A percentile compares a stretch with the other conserved stretches of the same genome.
Conservation (phyloP, 176 grass and related monocot genomes). For the Pontederia paniculata region DNA sequence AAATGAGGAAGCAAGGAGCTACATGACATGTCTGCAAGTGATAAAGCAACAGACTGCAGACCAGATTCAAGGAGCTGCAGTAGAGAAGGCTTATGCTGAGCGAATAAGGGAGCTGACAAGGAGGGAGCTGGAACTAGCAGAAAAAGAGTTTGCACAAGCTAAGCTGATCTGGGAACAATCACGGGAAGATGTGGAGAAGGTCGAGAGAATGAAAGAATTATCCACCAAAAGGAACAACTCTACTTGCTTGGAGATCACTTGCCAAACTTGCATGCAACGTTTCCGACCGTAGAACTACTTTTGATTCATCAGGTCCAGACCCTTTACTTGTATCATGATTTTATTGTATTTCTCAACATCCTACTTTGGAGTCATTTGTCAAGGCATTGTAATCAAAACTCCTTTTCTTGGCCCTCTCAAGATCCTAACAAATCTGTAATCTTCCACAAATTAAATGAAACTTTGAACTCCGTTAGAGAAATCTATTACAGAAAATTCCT, state of each 20-base stretch:
- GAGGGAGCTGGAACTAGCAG: conserved; percentile 68
- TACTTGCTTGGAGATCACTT: conserved; percentile 84
- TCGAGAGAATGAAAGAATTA: conserved; percentile 93
- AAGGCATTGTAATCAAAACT: too few species aligned
- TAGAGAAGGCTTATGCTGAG: conserved; percentile 74
- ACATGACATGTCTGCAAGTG: conserved; percentile 25
- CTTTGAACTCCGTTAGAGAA: too few species aligned
- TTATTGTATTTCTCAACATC: too few species aligned
- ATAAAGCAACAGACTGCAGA: conserved; percentile 85
- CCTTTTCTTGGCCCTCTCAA: too few species aligned
- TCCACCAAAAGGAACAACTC: conserved; percentile 42
- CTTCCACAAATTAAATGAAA: too few species aligned
- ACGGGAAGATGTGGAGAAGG: conserved; percentile 72
- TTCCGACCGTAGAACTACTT: conserved; percentile 49
- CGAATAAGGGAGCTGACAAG: conserved; percentile 59
- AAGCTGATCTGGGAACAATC: conserved; percentile 76
- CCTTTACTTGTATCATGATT: too few species aligned
- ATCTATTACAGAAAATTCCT: too few species aligned
- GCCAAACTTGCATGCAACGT: conserved; percentile 80
- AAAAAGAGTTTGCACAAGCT: conserved; percentile 81
- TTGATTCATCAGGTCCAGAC: too few species aligned
- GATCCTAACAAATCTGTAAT: too few species aligned
- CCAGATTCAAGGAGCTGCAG: conserved; percentile 58
- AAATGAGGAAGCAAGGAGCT: conserved; percentile 8
- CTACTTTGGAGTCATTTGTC: too few species aligned